Conservation (phyloP, 176 grass and related monocot species). For the Luzula sylvatica region DNA sequence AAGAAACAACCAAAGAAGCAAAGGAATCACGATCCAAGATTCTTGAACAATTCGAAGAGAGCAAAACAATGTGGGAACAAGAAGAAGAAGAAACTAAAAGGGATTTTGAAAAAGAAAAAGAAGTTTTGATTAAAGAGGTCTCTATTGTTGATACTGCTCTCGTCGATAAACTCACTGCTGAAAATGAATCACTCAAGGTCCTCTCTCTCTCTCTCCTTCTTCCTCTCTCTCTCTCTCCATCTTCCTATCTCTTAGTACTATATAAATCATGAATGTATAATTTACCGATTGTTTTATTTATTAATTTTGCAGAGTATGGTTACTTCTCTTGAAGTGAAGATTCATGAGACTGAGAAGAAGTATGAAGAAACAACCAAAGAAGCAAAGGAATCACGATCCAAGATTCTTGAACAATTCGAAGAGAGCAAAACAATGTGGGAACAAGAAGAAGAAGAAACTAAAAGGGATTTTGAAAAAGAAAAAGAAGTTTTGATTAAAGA, state of each 20-base stretch:
- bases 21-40: constrained; percentile 53
- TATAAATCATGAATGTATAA: no score
- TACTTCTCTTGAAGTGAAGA: constrained; percentile 66
- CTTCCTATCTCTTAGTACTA: no score
- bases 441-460: constrained; percentile 50
- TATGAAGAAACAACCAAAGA: constrained; percentile 78
- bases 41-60: constrained; percentile 44
- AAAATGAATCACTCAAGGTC: constrained; percentile 76
- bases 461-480: constrained; percentile 32
- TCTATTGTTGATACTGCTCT: constrained; percentile 45
- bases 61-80: constrained; percentile 39
- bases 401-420: constrained; percentile 46
- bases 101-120: constrained; percentile 29
- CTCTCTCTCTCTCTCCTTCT: background rate
- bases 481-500: constrained; percentile 42
- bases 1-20: constrained; percentile 71
- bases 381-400: constrained; percentile 52
- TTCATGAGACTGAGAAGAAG: constrained; percentile 51
- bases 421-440: constrained; percentile 43
- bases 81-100: constrained; percentile 52
- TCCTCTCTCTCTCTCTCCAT: background rate
- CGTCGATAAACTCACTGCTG: constrained; percentile 45
- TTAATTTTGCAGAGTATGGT: constrained; percentile 43
- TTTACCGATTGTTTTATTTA: no score
- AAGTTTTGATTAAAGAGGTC: constrained; percentile 43